These are phyloP conservation scores for Tuber microsphaerosporum DNA, from an alignment of 495 filamentous ascomycete genomes.

Conservation along the genomic window DNA sequence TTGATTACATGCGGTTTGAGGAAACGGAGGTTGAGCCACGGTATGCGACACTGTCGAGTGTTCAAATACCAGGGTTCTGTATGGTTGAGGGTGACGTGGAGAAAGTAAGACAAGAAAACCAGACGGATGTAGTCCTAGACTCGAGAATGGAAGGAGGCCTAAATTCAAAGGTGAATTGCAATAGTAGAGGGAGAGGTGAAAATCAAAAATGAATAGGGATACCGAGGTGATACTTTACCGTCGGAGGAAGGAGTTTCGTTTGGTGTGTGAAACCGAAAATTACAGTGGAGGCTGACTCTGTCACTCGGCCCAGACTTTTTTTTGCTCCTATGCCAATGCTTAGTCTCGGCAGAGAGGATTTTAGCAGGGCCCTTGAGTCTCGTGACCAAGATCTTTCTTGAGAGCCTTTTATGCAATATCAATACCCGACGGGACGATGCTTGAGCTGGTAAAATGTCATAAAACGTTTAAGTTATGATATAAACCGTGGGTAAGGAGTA, in stretches of 20 bases:
- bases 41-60: not conserved
- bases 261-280: not conserved
- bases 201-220: not conserved
- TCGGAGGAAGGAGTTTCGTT: not conserved
- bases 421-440: not conserved
- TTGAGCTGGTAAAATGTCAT: not conserved
- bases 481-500: not conserved
- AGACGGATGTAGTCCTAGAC: not conserved
- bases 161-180: not conserved
- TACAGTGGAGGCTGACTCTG: not conserved
- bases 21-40: not conserved
- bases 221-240: not conserved
- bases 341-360: not conserved
- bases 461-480: not conserved
- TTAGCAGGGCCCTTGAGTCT: not conserved
- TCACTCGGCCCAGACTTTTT: not conserved
- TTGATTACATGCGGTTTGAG: not conserved
- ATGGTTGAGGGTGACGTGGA: slow-evolving; percentile 3
- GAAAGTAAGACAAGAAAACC: not conserved
- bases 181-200: not conserved
- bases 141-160: not conserved
- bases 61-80: not conserved
- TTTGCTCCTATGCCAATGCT: not conserved
- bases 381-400: not conserved
- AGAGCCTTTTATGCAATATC: not conserved